Evolutionary conservation across 345 rosid species (phyloP).

Genomic region (Dipteronia dyeriana): DNA sequence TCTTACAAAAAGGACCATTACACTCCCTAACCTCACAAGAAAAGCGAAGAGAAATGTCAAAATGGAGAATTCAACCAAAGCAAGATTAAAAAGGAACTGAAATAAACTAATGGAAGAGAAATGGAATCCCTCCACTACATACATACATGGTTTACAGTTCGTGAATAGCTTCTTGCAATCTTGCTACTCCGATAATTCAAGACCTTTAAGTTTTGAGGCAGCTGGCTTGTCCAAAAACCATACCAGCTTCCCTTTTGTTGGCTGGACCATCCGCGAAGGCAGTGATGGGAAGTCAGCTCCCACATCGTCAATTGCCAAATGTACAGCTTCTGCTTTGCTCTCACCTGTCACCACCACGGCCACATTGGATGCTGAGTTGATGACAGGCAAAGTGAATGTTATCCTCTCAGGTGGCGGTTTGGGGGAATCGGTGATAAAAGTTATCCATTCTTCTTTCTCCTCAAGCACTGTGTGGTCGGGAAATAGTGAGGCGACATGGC

Average conservation of each 20-base stretch:
- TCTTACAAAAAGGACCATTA: conserved; percentile 35
- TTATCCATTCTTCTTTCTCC: conserved; percentile 73
- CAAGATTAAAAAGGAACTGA: conserved; percentile 4
- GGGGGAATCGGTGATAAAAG: conserved; percentile 71
- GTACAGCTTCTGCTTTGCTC: conserved; percentile 71
- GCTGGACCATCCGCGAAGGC: conserved; percentile 76
- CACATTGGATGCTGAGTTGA: conserved; percentile 81
- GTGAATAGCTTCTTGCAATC: conserved; percentile 31
- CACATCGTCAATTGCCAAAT: conserved; percentile 55
- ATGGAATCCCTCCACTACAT: conserved; percentile 34
- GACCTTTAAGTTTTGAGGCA: conserved; percentile 61
- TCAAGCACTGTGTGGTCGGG: conserved; percentile 65
- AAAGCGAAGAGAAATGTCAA: conserved; percentile 25
- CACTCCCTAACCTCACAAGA: conserved; percentile 32
- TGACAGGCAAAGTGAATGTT: conserved; percentile 89
- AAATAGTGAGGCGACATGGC: conserved; percentile 87
- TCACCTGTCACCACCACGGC: conserved; percentile 73
- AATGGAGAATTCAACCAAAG: conserved; percentile 33
- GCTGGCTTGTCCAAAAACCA: conserved; percentile 92
- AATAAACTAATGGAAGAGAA: conserved; percentile 18
- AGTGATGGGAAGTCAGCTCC: conserved; percentile 41
- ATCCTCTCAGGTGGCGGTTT: conserved; percentile 91
- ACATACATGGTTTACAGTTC: conserved; percentile 27
- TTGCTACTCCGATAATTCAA: conserved; percentile 39
- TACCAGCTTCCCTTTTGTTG: conserved; percentile 57